Conservation (phyloP, 768 basidiomycete genomes). For the Rhodotorula graminis region DNA sequence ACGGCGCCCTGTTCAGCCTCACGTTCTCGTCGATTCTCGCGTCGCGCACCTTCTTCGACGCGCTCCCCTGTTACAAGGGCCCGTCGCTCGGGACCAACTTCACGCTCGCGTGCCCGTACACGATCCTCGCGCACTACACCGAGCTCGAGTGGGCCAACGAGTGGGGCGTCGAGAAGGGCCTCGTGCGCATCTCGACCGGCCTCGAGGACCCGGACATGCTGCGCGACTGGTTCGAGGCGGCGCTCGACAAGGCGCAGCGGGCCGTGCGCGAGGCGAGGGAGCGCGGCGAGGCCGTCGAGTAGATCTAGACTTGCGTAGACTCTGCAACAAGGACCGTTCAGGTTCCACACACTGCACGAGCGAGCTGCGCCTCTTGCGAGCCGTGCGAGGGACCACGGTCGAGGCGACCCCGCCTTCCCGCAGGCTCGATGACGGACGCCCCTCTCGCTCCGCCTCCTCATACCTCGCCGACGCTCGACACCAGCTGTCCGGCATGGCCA, state of each 20-base stretch:
- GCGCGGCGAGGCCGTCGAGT: constrained; percentile 9
- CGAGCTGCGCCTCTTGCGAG: no score
- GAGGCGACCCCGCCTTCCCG: no score
- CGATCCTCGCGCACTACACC: constrained; percentile 79
- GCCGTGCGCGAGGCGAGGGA: constrained; percentile 35
- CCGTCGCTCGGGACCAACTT: constrained; percentile 84
- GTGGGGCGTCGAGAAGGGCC: constrained; percentile 74
- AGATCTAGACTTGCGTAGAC: neutral
- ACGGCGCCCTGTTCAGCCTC: constrained; percentile 58
- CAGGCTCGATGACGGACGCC: no score
- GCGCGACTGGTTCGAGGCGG: constrained; percentile 58
- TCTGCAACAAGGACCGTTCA: neutral
- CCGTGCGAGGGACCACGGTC: no score
- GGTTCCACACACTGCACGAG: no score
- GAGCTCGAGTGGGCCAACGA: constrained; percentile 88
- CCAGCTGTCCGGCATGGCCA: neutral
- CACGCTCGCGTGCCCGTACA: constrained; percentile 88
- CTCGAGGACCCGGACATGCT: constrained; percentile 67
- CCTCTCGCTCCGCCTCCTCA: no score
- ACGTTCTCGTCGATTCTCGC: constrained; percentile 59
- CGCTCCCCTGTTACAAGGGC: constrained; percentile 76
- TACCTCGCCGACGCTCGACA: no score
- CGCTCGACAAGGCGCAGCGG: constrained; percentile 69
- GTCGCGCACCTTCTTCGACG: constrained; percentile 51
- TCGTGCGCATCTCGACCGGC: constrained; percentile 88